These are phyloP conservation scores for Lavandula angustifolia DNA, from an alignment of 257 asterid species.

Conservation along the genomic window DNA sequence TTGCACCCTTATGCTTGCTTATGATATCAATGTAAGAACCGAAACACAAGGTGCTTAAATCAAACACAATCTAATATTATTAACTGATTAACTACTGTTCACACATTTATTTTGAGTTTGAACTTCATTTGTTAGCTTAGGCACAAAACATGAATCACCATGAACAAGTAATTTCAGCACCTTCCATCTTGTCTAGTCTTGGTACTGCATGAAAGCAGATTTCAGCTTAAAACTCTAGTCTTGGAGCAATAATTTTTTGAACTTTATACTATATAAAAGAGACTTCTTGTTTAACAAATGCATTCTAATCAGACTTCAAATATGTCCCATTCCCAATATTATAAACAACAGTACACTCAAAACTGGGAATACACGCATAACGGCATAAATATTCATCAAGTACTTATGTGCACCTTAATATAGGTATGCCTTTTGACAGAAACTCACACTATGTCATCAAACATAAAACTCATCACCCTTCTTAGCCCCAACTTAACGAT, in stretches of 20 bases:
- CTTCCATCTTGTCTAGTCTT: constrained; percentile 8
- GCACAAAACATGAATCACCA: constrained; percentile 2
- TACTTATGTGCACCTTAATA: constrained; percentile 14
- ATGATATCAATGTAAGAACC: constrained; percentile 11
- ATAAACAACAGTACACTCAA: background rate
- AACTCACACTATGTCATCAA: constrained; percentile 19
- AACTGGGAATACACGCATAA: background rate
- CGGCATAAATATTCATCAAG: constrained; percentile 3
- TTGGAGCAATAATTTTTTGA: constrained; percentile 1
- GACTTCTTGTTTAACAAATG: background rate
- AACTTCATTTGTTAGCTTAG: constrained; percentile 10
- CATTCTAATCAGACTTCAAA: background rate
- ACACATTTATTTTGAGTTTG: background rate
- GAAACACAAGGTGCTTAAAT: constrained; percentile 1
- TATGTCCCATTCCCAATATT: background rate
- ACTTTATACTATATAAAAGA: background rate
- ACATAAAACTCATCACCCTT: background rate
- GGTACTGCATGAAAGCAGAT: constrained; percentile 19
- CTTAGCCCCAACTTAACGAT: background rate
- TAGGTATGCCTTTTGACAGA: constrained; percentile 10
- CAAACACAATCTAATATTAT: background rate
- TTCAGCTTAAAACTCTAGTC: background rate
- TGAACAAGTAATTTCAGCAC: background rate
- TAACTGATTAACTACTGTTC: background rate
- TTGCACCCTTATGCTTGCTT: constrained; percentile 8